Conservation (phyloP, 805 yeast genomes). For the Teunomyces stri region DNA sequence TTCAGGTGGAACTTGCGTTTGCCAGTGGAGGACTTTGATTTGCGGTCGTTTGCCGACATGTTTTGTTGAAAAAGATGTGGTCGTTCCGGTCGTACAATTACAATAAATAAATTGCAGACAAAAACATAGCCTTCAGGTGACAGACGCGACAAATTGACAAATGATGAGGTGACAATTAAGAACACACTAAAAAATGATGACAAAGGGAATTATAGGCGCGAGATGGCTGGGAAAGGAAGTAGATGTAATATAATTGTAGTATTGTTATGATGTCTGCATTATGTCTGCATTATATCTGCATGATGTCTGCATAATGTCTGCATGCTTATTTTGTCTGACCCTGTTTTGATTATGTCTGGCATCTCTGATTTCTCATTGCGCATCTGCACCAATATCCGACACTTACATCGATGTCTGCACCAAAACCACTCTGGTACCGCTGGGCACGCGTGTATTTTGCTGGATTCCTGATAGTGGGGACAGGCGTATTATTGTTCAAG, state of each 20-base stretch:
- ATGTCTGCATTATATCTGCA: too few species aligned
- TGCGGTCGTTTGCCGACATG: conserved; percentile 6
- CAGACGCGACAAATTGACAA: not conserved
- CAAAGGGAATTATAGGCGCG: too few species aligned
- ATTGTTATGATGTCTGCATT: too few species aligned
- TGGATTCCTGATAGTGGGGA: conserved; percentile 66
- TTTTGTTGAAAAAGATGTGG: conserved; percentile 4
- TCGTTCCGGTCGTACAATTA: not conserved
- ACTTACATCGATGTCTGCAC: conserved; percentile 6
- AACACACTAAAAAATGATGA: too few species aligned
- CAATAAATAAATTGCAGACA: not conserved
- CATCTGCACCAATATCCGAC: not conserved
- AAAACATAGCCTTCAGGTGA: not conserved
- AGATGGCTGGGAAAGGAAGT: too few species aligned
- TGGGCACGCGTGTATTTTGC: conserved; percentile 57
- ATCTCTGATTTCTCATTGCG: not conserved
- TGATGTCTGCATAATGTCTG: too few species aligned
- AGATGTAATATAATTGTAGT: too few species aligned
- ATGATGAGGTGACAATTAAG: not conserved
- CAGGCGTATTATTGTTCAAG: conserved; percentile 70
- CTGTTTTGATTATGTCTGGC: too few species aligned
- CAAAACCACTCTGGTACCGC: conserved; percentile 50
- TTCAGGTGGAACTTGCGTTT: conserved; percentile 88
- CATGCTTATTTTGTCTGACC: too few species aligned
- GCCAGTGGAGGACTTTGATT: conserved; percentile 43